Conservation (phyloP, 2,329 filamentous ascomycete species). For the Cercospora sesami region DNA sequence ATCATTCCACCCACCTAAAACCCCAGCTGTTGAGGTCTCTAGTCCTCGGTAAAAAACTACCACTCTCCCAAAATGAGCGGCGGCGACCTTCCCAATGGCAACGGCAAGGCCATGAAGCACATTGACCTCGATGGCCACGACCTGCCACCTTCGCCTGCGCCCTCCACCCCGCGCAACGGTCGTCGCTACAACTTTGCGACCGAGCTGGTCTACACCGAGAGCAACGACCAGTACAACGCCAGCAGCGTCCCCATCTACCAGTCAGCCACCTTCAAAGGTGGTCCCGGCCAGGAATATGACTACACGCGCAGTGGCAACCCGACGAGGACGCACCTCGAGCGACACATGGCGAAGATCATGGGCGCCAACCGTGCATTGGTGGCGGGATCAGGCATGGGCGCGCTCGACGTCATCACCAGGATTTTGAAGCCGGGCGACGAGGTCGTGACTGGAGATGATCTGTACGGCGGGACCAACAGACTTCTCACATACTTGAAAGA, state of each 20-base stretch:
- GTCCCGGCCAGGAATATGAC: constrained; percentile 83
- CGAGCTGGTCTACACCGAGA: constrained; percentile 93
- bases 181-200: constrained; percentile 91
- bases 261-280: constrained; percentile 96
- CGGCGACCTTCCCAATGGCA: constrained; percentile 35
- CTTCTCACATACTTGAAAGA: constrained; percentile 87
- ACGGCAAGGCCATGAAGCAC: constrained; percentile 48
- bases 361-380: constrained; percentile 86
- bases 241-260: constrained; percentile 97
- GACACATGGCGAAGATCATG: constrained; percentile 99
- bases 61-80: constrained; percentile 32
- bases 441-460: constrained; percentile 92
- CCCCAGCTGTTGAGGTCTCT: constrained; percentile 36
- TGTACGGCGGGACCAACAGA: constrained; percentile 94
- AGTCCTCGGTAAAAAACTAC: constrained; percentile 37
- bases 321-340: constrained; percentile 91
- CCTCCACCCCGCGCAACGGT: constrained; percentile 83
- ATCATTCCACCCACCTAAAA: constrained; percentile 33
- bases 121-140: constrained; percentile 81
- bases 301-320: constrained; percentile 98
- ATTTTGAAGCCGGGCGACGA: constrained; percentile 90
- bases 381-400: constrained; percentile 95
- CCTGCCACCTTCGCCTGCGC: constrained; percentile 86
- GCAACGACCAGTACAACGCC: constrained; percentile 93
- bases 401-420: constrained; percentile 91